Evolutionary conservation across 352 stramenopile genomes (phyloP), one percentile per base, ranked within the genome.

Genomic region (Pythium plurisporium): DNA sequence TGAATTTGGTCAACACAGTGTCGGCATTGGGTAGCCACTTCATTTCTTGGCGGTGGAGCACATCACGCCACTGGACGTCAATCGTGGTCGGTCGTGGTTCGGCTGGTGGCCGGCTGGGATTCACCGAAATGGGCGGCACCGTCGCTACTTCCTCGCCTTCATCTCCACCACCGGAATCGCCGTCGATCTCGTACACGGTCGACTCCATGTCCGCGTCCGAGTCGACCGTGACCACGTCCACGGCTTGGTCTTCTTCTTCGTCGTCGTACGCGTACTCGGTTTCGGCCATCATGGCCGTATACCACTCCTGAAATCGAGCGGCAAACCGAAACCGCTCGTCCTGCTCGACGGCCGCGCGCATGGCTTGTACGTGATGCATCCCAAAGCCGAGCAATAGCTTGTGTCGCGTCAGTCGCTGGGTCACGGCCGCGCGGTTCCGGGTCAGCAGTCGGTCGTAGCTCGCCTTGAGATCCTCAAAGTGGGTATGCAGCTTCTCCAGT

Each of bases 341-440:
- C 27, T 73, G 23, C 54, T 74, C 72, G 17, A 87, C 46, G 4
- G 48, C 41, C 10, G 53, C 36, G 15, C 26, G 25, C 2, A 70
- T 57, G 9, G 62, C 62, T 37, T 48, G 65, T 19, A 55, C 64
- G 48, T 74, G 66, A 31, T 67, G 55, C 22, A 47, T 59, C 46
- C 78, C 70, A 55, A 83, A 78, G 22, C 71, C 67, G 2, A 91
- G 55, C 54, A 93, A 40, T 40, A 86, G 89, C 52, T 87, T 86
- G 26, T 84, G 74, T 7, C 69, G 71, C 29, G 76, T 59, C 31
- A 90, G 65, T 9, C 75, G 69, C 22, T 86, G 55, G 8, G 70
- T 78, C 26, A 74, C 59, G 7, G 64, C n/a, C 50, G 62, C 54
- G 41, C 82, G 64, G 37, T 80, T 79, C 26, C 59, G 51, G 2